Conservation (phyloP, 2,329 filamentous ascomycete species). For the Fulvia fulva region DNA sequence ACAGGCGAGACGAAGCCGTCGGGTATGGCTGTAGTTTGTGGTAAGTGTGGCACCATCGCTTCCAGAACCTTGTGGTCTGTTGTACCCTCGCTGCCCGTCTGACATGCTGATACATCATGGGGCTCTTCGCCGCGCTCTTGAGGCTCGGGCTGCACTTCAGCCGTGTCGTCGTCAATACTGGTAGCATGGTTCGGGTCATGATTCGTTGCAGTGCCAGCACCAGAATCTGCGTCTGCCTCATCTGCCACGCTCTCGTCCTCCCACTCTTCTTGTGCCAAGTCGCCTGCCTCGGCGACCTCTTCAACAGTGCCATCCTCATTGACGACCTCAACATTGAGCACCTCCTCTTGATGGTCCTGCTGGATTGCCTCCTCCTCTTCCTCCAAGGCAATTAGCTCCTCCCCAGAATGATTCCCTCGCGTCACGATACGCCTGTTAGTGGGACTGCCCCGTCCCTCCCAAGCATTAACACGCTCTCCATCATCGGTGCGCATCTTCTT, state of each 20-base stretch:
- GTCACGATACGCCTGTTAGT: constrained; percentile 29
- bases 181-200: background rate
- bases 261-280: constrained; percentile 23
- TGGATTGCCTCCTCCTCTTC: constrained; percentile 16
- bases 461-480: constrained; percentile 21
- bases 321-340: constrained; percentile 24
- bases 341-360: constrained; percentile 3
- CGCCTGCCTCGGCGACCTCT: constrained; percentile 13
- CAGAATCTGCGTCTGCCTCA: constrained; percentile 6
- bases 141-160: background rate
- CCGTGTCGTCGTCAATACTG: background rate
- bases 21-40: constrained; percentile 17
- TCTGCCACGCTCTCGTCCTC: constrained; percentile 23
- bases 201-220: background rate
- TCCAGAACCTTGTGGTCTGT: background rate
- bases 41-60: background rate
- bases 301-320: constrained; percentile 24
- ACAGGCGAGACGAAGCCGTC: constrained; percentile 33
- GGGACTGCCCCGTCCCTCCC: constrained; percentile 30
- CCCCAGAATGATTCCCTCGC: constrained; percentile 16
- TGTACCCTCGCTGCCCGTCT: background rate
- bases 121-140: background rate
- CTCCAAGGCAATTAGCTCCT: constrained; percentile 24
- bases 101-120: background rate
- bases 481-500: constrained; percentile 42